Evolutionary conservation across 2,329 filamentous ascomycete species (phyloP), one percentile per base, ranked within the genome.

Genomic region (Furcasterigmium sp.): DNA sequence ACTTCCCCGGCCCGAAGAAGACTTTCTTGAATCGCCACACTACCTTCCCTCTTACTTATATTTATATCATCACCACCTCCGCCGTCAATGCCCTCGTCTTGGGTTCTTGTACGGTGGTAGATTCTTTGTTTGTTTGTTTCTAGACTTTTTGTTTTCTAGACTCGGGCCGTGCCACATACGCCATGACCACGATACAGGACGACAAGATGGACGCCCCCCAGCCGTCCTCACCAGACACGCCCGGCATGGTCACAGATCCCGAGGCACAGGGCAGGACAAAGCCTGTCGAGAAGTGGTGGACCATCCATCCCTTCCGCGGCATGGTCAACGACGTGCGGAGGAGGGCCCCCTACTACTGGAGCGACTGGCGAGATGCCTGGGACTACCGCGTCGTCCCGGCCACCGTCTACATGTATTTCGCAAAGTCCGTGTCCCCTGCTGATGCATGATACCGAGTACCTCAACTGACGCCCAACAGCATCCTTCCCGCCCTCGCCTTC

Each of bases 361-460:
- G 84, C 62, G 89, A 95, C 63, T 94, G 86, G 86, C 71, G 61
- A 15, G 89, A 95, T 68, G 89, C 89, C 2, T 93, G 87, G 87
- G 86, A 94, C 59, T 95, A 95, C 68, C 80, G 89, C 42, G 87
- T 95, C 34, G 76, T 95, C 30, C 89, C 89, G 2, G 87, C 87
- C 14, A 94, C 89, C 9, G 70, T 94, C 23, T 94, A 94, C 65
- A 95, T 94, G 87, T 95, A 93, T 69, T 95, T 94, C 75, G 88
- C 89, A 50, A 94, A 94, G 87, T 91, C 74, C 49, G 72, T 52
- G 39, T 18, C 18, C 2, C 17, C 9, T 6, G 43, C 21, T 35
- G 26, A 17, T 34, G 46, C 21, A 8, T 14, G 29, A 6, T 7
- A 41, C 39, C n/a, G 11, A 8, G 3, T n/a, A n/a, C n/a, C n/a